These are phyloP conservation scores for Lophiotrema nucula DNA, from an alignment of 495 filamentous ascomycete genomes.

Conservation along the genomic window DNA sequence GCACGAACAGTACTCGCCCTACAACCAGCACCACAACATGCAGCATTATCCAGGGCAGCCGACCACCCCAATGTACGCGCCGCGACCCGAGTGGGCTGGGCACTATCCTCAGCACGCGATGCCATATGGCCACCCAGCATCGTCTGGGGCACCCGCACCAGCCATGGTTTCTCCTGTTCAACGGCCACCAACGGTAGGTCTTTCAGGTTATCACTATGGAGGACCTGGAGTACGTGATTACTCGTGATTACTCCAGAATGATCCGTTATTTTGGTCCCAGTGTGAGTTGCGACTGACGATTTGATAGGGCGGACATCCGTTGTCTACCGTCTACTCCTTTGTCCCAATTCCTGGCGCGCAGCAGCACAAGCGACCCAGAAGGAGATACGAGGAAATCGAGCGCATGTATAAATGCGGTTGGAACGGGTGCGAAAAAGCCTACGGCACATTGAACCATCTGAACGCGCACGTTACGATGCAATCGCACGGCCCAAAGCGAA, in stretches of 20 bases:
- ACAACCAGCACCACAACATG: conserved; percentile 85
- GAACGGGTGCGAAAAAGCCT: conserved; percentile 97
- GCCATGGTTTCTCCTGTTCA: conserved; percentile 41
- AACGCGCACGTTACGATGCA: conserved; percentile 99
- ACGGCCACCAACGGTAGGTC: conserved; percentile 42
- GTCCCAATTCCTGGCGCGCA: conserved; percentile 96
- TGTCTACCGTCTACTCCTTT: conserved; percentile 82
- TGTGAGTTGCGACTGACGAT: neutral
- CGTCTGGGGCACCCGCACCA: conserved; percentile 39
- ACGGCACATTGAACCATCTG: conserved; percentile 92
- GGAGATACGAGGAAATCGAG: conserved; percentile 97
- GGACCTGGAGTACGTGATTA: neutral
- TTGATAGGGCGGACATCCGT: conserved; percentile 49
- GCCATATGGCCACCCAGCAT: conserved; percentile 62
- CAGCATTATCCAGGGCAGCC: conserved; percentile 60
- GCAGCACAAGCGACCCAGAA: conserved; percentile 92
- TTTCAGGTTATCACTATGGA: neutral
- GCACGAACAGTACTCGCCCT: conserved; percentile 74
- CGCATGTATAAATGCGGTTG: conserved; percentile 99
- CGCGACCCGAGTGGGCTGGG: conserved; percentile 71
- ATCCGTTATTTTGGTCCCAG: too few species aligned
- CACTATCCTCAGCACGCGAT: conserved; percentile 68
- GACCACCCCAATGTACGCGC: conserved; percentile 57
- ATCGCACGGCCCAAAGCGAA: conserved; percentile 86
- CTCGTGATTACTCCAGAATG: conserved; percentile 32